Conservation (phyloP, 257 asterid species). For the Fraxinus pennsylvanica region DNA sequence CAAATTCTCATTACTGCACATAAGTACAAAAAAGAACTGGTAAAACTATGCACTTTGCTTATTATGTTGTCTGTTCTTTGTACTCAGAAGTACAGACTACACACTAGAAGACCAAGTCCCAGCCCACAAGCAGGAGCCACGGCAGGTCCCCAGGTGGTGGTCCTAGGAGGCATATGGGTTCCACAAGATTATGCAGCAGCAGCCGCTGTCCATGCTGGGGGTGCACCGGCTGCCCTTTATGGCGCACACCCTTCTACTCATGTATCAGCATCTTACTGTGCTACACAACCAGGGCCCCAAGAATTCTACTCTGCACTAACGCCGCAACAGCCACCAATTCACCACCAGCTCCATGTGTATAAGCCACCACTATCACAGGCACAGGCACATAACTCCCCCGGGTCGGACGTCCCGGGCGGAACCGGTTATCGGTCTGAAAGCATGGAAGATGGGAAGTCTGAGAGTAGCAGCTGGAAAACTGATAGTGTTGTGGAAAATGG, state of each 20-base stretch:
- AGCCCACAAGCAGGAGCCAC: slow-evolving; percentile 69
- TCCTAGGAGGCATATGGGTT: slow-evolving; percentile 93
- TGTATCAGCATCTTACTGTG: slow-evolving; percentile 43
- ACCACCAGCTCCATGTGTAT: slow-evolving; percentile 67
- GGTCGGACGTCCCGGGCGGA: slow-evolving; percentile 50
- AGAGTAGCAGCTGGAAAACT: slow-evolving; percentile 85
- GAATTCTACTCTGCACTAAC: slow-evolving; percentile 60
- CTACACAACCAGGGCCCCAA: slow-evolving; percentile 42
- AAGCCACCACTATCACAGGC: slow-evolving; percentile 36
- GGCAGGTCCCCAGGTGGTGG: slow-evolving; percentile 68
- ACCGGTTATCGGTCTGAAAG: slow-evolving; percentile 72
- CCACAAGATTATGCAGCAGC: slow-evolving; percentile 83
- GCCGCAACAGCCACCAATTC: slow-evolving; percentile 38
- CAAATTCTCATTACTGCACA: not conserved
- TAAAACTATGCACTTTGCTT: slow-evolving; percentile 21
- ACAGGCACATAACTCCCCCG: slow-evolving; percentile 58
- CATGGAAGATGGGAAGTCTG: slow-evolving; percentile 87
- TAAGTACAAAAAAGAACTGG: not conserved
- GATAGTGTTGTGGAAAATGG: slow-evolving; percentile 69
- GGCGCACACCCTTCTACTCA: slow-evolving; percentile 61
- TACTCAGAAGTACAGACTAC: slow-evolving; percentile 88
- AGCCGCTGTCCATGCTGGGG: slow-evolving; percentile 61
- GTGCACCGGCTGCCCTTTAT: slow-evolving; percentile 50
- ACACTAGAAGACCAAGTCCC: slow-evolving; percentile 96
- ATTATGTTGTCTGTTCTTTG: not conserved